Base-by-base conservation (phyloP, 2,329 filamentous ascomycete genomes). In the Pseudocercospora vitis region DNA sequence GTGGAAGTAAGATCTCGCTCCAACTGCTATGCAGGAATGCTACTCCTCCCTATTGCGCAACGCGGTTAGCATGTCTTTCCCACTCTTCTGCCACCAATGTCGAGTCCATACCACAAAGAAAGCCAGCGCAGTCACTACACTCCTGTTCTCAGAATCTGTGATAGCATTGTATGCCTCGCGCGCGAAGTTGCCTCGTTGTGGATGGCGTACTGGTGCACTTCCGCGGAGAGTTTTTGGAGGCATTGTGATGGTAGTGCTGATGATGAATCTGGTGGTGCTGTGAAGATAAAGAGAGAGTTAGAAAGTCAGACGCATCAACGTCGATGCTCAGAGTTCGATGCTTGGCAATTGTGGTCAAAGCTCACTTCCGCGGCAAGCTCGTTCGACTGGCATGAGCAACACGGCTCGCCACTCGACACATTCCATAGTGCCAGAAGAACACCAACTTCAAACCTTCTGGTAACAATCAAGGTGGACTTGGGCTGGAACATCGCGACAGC, bases 71-170 rank as follows among this genome's bases (percentile, higher is more conserved):
- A 28, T 46, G 8, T 26, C 12, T 19, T 14, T 40, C 24, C 33
- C 23, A 21, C 4, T 7, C 4, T n/a, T 9, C n/a, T n/a, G n/a
- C n/a, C n/a, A n/a, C n/a, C n/a, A n/a, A n/a, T n/a, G n/a, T n/a
- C n/a, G n/a, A n/a, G n/a, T 3, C 29, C 76, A 69, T 74, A 80
- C 78, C 63, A 74, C 76, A 55, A 80, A 80, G 56, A 80, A 65
- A 16, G 73, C 73, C 45, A 79, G 68, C 7, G 74, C 71, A 28
- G 73, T 75, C 12, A 81, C 71, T 19, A 80, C 71, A 49, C 67
- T 73, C 58, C 76, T 68, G 66, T 81, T 81, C 59, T 80, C 78
- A 37, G 71, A 64, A 59, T 68, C 73, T 46, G 74, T 76, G 45
- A 80, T 60, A 32, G 68, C 70, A 52, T 71, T 66, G 56, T 75